Evolutionary conservation across 129 eudicot genomes (phyloP).

Genomic region (Centrapalus pauciflorus): DNA sequence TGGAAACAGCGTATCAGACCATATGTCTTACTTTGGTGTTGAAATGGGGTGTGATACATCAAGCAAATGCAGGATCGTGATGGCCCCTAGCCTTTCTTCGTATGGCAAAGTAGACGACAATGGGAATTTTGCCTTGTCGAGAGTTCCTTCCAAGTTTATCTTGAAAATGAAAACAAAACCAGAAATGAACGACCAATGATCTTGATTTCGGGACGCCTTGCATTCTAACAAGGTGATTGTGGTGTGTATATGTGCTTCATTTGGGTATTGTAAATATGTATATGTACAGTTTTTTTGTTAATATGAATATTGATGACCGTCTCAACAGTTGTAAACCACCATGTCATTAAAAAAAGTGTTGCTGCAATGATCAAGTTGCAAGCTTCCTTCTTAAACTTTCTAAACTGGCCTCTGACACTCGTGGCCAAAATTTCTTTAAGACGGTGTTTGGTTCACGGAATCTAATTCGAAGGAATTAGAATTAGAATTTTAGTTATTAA

Average conservation of each 20-base stretch:
- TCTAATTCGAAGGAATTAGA: too few relatives aligned
- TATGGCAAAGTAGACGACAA: slow-evolving; percentile 41
- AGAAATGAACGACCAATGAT: slow-evolving; percentile 16
- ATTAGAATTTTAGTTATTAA: too few relatives aligned
- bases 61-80: slow-evolving; percentile 59
- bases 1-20: slow-evolving; percentile 84
- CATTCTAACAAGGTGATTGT: not conserved
- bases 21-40: slow-evolving; percentile 67
- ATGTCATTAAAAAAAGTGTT: slow-evolving; percentile 5
- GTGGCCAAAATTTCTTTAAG: too few relatives aligned
- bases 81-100: slow-evolving; percentile 41
- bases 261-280: slow-evolving; percentile 19
- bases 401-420: too few relatives aligned
- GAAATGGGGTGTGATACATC: slow-evolving; percentile 61
- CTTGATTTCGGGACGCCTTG: not conserved
- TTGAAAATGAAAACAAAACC: slow-evolving; percentile 24
- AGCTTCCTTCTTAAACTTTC: not conserved
- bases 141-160: slow-evolving; percentile 34
- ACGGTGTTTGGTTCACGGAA: too few relatives aligned
- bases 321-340: not conserved
- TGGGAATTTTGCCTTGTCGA: slow-evolving; percentile 64
- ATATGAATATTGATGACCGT: not conserved
- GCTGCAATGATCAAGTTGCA: not conserved
- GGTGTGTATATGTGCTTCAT: not conserved
- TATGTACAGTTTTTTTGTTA: slow-evolving; percentile 8